Conservation (phyloP, 2,329 filamentous ascomycete species). For the Neocatenulostroma microsporum region DNA sequence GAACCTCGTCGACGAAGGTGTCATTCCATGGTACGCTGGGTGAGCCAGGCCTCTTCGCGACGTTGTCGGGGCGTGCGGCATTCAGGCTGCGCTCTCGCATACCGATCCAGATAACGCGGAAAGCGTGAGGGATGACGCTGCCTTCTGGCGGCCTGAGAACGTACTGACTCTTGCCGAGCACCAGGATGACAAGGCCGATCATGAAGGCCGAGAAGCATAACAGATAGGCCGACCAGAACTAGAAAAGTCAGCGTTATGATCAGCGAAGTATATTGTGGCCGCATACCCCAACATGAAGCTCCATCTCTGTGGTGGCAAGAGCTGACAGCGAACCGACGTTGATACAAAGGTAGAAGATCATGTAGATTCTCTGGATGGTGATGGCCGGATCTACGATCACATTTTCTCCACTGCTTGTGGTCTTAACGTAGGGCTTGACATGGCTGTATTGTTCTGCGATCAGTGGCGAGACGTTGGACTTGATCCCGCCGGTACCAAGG, state of each 20-base stretch:
- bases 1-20: constrained; percentile 63
- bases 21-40: constrained; percentile 55
- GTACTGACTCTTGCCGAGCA: constrained; percentile 30
- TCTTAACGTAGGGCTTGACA: constrained; percentile 35
- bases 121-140: constrained; percentile 58
- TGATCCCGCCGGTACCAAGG: constrained; percentile 73
- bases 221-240: constrained; percentile 60
- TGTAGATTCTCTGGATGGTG: constrained; percentile 43
- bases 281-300: not conserved
- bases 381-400: constrained; percentile 42
- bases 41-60: constrained; percentile 43
- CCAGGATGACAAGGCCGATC: constrained; percentile 50
- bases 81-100: constrained; percentile 48
- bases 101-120: constrained; percentile 53
- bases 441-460: constrained; percentile 43
- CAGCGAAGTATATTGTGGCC: constrained; percentile 42
- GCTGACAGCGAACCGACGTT: constrained; percentile 64
- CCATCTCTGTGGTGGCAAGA: constrained; percentile 53
- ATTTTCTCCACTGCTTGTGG: constrained; percentile 34
- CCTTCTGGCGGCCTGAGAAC: constrained; percentile 49
- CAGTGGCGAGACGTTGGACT: constrained; percentile 59
- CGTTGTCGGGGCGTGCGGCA: constrained; percentile 60
- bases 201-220: constrained; percentile 57
- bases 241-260: constrained; percentile 59
- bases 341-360: constrained; percentile 66